Base-by-base conservation (phyloP, 257 asterid species). In the Nicotiana tomentosiformis region DNA sequence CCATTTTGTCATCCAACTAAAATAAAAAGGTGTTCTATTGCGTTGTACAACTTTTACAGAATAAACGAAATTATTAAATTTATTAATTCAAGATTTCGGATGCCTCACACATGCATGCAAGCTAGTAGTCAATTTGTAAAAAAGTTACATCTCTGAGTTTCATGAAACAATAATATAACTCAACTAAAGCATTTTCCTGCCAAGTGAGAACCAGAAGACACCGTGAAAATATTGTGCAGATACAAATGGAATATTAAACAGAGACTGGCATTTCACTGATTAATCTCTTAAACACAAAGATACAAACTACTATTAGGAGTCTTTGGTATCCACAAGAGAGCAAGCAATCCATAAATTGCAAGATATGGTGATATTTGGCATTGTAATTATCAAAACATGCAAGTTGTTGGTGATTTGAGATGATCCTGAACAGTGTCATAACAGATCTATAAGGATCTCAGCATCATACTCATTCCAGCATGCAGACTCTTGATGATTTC, bases 321-420 rank as follows among this genome's bases (percentile, higher is more conserved):
- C 43, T 20, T 60, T 17, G 26, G 6, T 60, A 46, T 62, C 82
- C 32, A 79, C 65, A 82, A 15, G 79, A 82, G 77, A 20, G 49
- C 65, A 46, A 74, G 43, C 61, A 49, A 74, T 74, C 62, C 80
- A 26, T 49, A 74, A 74, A 49, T 26, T 74, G 80, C 80, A 74
- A 74, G 43, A 15, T n/a, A 74, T 23, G 61, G 80, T 26, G 9
- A 12, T 74, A 49, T 9, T 49, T 26, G 62, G 26, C 43, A 49
- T 26, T 26, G 43, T 26, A 49, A 74, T 46, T 46, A 74, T 37
- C 16, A 74, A 14, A 49, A 26, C 80, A 15, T 76, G 37, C 33
- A 76, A 51, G 26, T 51, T 8, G 20, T 76, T 26, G 46, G 80
- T 4, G 23, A 46, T 72, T 26, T 26, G 15, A 74, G 62, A 58